Evolutionary conservation across 1,284 basidiomycete species (phyloP).

Genomic region (Ustilago trichophora): DNA sequence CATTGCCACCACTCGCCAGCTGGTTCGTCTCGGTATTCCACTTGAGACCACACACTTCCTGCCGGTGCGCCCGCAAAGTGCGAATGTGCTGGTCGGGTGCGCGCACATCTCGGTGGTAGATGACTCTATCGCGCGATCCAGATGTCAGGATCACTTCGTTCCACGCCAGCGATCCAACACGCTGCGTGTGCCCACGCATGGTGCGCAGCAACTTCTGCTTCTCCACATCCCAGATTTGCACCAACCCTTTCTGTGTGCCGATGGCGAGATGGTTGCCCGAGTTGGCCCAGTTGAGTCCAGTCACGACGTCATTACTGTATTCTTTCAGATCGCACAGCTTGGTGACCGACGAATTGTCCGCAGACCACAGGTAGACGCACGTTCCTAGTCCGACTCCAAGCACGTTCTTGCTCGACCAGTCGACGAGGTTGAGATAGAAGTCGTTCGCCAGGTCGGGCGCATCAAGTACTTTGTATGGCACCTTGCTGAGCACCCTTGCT

Average conservation of each 20-base stretch:
- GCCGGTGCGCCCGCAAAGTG: constrained; percentile 82
- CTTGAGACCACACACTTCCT: constrained; percentile 94
- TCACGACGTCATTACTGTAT: constrained; percentile 67
- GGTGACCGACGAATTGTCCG: constrained; percentile 87
- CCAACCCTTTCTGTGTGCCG: constrained; percentile 83
- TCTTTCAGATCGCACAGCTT: constrained; percentile 83
- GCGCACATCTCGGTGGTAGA: constrained; percentile 91
- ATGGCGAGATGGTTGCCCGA: constrained; percentile 77
- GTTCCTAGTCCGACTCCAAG: constrained; percentile 90
- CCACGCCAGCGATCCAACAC: constrained; percentile 94
- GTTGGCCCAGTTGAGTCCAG: constrained; percentile 73
- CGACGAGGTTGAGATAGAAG: constrained; percentile 97
- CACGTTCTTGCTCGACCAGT: constrained; percentile 94
- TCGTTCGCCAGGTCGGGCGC: constrained; percentile 93
- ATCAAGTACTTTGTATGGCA: constrained; percentile 95
- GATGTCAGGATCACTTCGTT: constrained; percentile 87
- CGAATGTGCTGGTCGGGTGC: constrained; percentile 77
- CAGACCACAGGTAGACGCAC: constrained; percentile 96
- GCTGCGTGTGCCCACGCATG: constrained; percentile 82
- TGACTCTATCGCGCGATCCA: constrained; percentile 88
- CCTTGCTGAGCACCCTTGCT: constrained; percentile 86
- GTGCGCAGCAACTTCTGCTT: constrained; percentile 80
- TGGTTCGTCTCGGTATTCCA: constrained; percentile 83
- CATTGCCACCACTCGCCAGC: constrained; percentile 94
- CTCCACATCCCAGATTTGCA: constrained; percentile 95